A percentile compares a stretch with the other conserved stretches of the same genome.
Evolutionary conservation across 805 yeast species (phyloP).

Genomic region (Babjeviella inositovora): DNA sequence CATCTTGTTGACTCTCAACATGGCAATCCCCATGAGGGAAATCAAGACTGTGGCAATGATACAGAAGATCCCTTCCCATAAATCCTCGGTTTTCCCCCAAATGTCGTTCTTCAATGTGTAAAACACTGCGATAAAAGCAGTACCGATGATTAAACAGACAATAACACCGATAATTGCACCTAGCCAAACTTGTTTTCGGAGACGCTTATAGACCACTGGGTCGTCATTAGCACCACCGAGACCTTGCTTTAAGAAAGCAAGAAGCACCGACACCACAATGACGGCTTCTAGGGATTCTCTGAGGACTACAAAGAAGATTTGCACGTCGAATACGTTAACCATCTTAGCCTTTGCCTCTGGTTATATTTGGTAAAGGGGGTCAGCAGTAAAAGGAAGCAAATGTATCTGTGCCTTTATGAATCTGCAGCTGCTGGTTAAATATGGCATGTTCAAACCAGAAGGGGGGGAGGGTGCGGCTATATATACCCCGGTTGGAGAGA

Average conservation of each 20-base stretch:
- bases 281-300: conserved; percentile 93
- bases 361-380: too few species aligned
- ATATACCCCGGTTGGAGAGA: too few species aligned
- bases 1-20: conserved; percentile 93
- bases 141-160: conserved; percentile 73
- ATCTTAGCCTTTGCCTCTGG: conserved; percentile 7
- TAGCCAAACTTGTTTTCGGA: conserved; percentile 73
- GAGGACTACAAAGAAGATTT: conserved; percentile 78
- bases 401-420: too few species aligned
- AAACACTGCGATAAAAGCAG: conserved; percentile 89
- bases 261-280: conserved; percentile 75
- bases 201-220: conserved; percentile 34
- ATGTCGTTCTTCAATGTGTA: conserved; percentile 69
- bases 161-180: conserved; percentile 66
- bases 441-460: too few species aligned
- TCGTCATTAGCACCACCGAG: conserved; percentile 39
- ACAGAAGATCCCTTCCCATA: conserved; percentile 96
- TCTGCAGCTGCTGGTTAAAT: too few species aligned
- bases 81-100: conserved; percentile 77
- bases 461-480: too few species aligned
- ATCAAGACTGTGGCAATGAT: conserved; percentile 82
- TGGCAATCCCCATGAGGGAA: conserved; percentile 88
- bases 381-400: too few species aligned
- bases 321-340: conserved; percentile 50
- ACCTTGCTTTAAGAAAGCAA: conserved; percentile 86